These are phyloP conservation scores for Castanea crenata DNA, from an alignment of 306 rosid genomes.

Conservation along the genomic window DNA sequence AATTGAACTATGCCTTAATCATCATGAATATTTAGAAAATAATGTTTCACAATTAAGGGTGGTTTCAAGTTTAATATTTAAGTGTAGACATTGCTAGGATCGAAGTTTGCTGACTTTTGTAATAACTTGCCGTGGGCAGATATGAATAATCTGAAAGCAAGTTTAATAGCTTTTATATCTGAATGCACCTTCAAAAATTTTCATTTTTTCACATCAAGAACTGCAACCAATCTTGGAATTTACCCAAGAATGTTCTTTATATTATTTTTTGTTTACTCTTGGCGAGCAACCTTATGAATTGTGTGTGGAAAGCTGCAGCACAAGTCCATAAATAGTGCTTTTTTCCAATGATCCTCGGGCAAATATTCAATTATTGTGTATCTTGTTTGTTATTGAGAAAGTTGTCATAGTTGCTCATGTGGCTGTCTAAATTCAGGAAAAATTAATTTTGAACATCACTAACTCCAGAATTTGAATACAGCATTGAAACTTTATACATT, in stretches of 20 bases:
- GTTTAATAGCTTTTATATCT: background rate
- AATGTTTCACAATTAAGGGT: background rate
- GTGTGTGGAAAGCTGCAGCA: background rate
- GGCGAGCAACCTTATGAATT: too few relatives aligned
- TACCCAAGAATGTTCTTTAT: background rate
- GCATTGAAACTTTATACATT: constrained; percentile 1
- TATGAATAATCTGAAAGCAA: background rate
- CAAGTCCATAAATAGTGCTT: background rate
- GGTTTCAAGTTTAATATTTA: background rate
- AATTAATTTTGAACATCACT: constrained; percentile 8
- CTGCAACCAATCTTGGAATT: background rate
- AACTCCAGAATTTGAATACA: background rate
- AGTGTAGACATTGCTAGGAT: background rate
- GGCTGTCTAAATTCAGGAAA: background rate
- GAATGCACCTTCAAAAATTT: background rate
- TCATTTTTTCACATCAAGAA: background rate
- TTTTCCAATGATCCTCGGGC: background rate
- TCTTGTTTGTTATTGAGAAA: background rate
- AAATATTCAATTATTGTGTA: background rate
- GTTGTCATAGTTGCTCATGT: background rate
- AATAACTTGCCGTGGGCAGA: background rate
- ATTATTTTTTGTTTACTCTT: background rate
- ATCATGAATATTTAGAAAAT: background rate
- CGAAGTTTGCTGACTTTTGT: background rate
- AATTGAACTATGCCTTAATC: background rate